Base-by-base conservation (phyloP, 148 eudicot species). In the Vaccinium myrtillus region DNA sequence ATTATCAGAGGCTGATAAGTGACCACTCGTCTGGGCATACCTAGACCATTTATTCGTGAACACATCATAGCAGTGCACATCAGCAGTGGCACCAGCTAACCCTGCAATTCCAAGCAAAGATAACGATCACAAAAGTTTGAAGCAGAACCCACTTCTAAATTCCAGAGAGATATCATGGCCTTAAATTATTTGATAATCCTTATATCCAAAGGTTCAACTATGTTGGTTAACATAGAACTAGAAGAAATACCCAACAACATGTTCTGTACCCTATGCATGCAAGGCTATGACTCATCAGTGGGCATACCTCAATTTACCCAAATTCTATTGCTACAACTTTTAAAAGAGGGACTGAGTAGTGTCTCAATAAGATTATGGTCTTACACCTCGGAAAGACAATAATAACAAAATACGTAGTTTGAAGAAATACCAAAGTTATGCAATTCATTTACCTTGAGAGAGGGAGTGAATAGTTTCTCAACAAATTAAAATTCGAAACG, bases 21-120 rank as follows among this genome's bases (percentile, higher is more conserved):
- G 53, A 46, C 73, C 7, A 13, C 16, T 43, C 12, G 63, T 67
- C 55, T 46, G 39, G 86, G 75, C 92, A 89, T 90, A 94, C 98
- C 99, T 90, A 82, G 99, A 93, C 99, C 98, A 95, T 87, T 95
- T 97, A 89, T 95, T 97, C 21, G 98, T 94, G 86, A 94, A 84
- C 80, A 97, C 99, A 83, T 97, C 98, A 84, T 97, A 97, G 87
- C 95, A 95, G 86, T 97, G 99, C 87, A 97, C 91, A 88, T 97
- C 99, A 75, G 99, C 97, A 30, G 99, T 96, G 21, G 99, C 99
- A 78, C 99, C 99, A 2, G 98, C 98, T 84, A 97, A 86, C 84
- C 99, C 99, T 97, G 92, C 90, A 86, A 83, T 83, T 23, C 87
- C 83, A 81, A 19, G 70, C 49, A 84, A 80, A 51, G 65, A 83